A percentile compares a stretch with the other conserved stretches of the same genome.
Evolutionary conservation across 176 grass and related monocot species (phyloP).

Genomic region (Zea mays): DNA sequence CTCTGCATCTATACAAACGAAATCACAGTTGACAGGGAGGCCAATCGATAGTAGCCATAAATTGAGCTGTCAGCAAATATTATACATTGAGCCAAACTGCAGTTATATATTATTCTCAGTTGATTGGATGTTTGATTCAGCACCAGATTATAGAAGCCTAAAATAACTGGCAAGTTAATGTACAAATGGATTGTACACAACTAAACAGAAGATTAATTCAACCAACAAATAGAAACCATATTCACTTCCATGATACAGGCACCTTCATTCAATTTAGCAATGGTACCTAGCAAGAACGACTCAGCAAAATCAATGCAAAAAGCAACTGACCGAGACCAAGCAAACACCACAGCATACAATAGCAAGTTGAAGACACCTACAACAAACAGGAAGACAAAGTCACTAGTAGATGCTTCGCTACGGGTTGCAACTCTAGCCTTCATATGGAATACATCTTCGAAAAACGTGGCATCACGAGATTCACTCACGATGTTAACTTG

Average conservation of each 20-base stretch:
- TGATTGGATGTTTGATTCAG: neutral
- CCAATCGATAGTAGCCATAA: neutral
- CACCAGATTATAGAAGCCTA: neutral
- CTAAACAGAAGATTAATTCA: neutral
- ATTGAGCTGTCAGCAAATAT: neutral
- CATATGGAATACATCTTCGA: no score
- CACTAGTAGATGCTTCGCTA: no score
- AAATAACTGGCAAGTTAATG: neutral
- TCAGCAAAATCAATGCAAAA: constrained; percentile 22
- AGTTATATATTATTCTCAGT: neutral
- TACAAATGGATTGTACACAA: neutral
- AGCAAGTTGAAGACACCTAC: constrained; percentile 14
- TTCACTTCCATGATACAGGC: constrained; percentile 29
- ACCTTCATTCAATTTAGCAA: constrained; percentile 3
- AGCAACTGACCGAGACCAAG: constrained; percentile 15
- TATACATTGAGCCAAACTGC: neutral
- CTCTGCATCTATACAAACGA: neutral
- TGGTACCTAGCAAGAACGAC: neutral
- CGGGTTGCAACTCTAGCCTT: no score
- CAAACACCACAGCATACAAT: constrained; percentile 12
- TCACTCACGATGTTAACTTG: no score
- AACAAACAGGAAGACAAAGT: constrained; percentile 8
- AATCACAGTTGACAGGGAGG: neutral
- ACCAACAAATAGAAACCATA: neutral
- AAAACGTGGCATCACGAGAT: no score